These are phyloP conservation scores for Aspergillus bridgeri DNA, from an alignment of 495 filamentous ascomycete species.

Conservation along the genomic window DNA sequence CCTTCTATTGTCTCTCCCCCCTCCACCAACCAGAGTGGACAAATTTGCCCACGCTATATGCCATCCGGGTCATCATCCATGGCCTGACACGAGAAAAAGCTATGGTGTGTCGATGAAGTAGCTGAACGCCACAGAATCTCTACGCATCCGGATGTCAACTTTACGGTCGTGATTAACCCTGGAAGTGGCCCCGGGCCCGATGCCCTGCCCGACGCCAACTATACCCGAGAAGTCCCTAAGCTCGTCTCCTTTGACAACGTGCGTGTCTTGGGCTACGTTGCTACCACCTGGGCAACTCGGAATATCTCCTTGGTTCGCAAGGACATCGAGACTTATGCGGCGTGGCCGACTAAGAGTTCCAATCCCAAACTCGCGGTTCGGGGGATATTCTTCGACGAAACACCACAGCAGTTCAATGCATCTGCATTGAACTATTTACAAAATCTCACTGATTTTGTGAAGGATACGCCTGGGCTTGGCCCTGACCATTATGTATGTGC, in stretches of 20 bases:
- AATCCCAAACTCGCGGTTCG: constrained; percentile 36
- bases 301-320: constrained; percentile 33
- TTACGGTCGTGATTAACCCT: constrained; percentile 55
- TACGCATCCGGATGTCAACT: constrained; percentile 43
- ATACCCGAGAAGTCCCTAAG: constrained; percentile 44
- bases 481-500: constrained; percentile 38
- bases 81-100: constrained; percentile 14
- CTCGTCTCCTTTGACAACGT: constrained; percentile 47
- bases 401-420: constrained; percentile 39
- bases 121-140: constrained; percentile 39
- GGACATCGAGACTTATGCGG: constrained; percentile 48
- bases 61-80: constrained; percentile 20
- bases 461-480: constrained; percentile 31
- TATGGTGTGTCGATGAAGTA: constrained; percentile 11
- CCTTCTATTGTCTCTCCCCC: constrained; percentile 13
- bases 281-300: constrained; percentile 47
- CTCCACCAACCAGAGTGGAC: constrained; percentile 10
- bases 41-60: constrained; percentile 22
- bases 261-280: constrained; percentile 52
- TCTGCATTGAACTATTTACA: constrained; percentile 34
- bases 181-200: constrained; percentile 49
- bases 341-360: constrained; percentile 39
- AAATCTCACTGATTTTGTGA: constrained; percentile 35
- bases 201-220: constrained; percentile 47
- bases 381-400: constrained; percentile 50